A percentile compares a stretch with the other conserved stretches of the same genome.
Evolutionary conservation across 129 eudicot species (phyloP).

Genomic region (Pseudognaphalium luteoalbum): DNA sequence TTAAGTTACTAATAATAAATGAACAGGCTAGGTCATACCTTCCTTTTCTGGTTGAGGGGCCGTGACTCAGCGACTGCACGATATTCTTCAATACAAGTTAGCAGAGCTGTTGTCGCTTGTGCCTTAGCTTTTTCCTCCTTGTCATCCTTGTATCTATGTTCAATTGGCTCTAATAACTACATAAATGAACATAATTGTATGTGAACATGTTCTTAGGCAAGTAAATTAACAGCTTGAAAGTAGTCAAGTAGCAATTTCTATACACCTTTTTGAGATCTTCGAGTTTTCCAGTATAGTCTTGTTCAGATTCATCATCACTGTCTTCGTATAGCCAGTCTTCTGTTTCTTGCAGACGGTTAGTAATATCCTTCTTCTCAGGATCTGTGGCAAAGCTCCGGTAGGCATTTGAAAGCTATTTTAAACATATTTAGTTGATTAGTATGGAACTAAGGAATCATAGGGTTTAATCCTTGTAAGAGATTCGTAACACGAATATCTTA

Average conservation of each 20-base stretch:
- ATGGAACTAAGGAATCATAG: no score
- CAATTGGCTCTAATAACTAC: constrained; percentile 73
- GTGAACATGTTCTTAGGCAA: not conserved
- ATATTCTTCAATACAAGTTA: constrained; percentile 44
- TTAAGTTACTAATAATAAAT: no score
- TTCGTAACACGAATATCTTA: no score
- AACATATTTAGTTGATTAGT: no score
- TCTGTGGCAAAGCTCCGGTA: constrained; percentile 61
- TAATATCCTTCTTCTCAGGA: constrained; percentile 56
- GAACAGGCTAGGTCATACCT: no score
- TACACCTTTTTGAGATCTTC: constrained; percentile 64
- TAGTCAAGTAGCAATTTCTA: not conserved
- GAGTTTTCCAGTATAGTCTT: constrained; percentile 59
- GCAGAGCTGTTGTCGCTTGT: constrained; percentile 42
- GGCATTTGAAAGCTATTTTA: constrained; percentile 62
- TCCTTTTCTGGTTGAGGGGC: no score
- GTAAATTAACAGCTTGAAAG: not conserved
- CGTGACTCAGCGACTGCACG: constrained; percentile 48
- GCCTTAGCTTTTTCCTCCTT: constrained; percentile 68
- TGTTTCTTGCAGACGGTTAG: constrained; percentile 56
- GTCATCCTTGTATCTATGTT: constrained; percentile 65
- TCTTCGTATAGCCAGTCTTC: constrained; percentile 96
- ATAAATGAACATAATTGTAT: constrained; percentile 16
- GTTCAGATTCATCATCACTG: constrained; percentile 76
- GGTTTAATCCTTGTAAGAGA: no score